Evolutionary conservation across 2,329 filamentous ascomycete genomes (phyloP).

Genomic region (Phyllosticta citribraziliensis): DNA sequence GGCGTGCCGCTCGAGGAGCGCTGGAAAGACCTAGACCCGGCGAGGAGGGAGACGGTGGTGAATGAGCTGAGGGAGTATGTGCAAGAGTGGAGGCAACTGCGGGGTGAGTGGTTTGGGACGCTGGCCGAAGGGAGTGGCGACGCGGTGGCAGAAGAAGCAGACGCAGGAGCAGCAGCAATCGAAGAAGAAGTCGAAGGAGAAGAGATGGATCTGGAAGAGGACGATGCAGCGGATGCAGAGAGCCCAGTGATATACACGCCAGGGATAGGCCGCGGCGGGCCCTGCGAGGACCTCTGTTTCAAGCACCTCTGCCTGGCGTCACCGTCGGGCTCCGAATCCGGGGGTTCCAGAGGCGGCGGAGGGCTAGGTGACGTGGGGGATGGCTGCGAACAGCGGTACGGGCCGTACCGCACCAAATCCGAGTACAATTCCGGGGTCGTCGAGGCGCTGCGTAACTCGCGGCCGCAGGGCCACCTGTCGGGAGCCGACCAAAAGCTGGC

Average conservation of each 20-base stretch:
- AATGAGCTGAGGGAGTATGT: constrained; percentile 12
- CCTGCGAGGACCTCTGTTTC: constrained; percentile 8
- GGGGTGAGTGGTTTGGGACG: constrained; percentile 13
- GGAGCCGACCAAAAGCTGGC: constrained; percentile 10
- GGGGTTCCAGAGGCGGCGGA: neutral
- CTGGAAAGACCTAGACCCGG: constrained; percentile 10
- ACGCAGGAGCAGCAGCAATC: neutral
- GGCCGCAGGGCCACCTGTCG: constrained; percentile 6
- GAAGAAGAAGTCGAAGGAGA: neutral
- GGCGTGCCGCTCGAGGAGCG: constrained; percentile 12
- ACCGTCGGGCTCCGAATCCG: neutral
- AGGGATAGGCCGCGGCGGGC: neutral
- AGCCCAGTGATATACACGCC: neutral
- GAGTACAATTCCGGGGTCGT: constrained; percentile 12
- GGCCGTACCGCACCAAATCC: constrained; percentile 11
- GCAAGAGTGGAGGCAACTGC: constrained; percentile 11
- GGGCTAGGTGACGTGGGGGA: neutral
- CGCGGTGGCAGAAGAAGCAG: constrained; percentile 8
- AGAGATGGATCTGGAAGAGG: neutral
- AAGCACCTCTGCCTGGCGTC: neutral
- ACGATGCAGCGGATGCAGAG: neutral
- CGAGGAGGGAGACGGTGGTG: constrained; percentile 7
- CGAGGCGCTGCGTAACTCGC: constrained; percentile 10
- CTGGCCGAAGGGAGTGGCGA: constrained; percentile 12
- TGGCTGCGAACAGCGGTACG: constrained; percentile 11